These are phyloP conservation scores for Ophiostoma tasmaniense DNA, from an alignment of 2,329 filamentous ascomycete species.

Conservation along the genomic window DNA sequence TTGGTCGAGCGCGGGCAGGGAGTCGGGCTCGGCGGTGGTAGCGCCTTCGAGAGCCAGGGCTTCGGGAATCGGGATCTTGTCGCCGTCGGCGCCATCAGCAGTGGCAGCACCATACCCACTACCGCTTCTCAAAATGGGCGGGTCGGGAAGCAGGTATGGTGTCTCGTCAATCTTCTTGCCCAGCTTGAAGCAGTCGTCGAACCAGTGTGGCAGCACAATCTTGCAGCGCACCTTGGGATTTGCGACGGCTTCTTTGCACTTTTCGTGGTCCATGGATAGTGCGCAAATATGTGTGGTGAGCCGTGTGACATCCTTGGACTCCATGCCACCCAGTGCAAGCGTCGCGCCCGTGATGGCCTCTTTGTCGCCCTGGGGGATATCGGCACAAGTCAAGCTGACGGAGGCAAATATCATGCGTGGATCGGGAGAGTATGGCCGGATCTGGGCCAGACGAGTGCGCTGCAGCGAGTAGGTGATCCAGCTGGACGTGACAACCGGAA, in stretches of 20 bases:
- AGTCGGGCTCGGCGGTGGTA: slow-evolving; percentile 39
- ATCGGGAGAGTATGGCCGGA: slow-evolving; percentile 82
- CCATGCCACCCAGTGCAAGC: slow-evolving; percentile 78
- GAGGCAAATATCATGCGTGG: slow-evolving; percentile 83
- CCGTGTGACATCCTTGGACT: slow-evolving; percentile 61
- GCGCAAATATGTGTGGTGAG: slow-evolving; percentile 85
- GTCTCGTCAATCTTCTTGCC: slow-evolving; percentile 83
- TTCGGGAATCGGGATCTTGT: slow-evolving; percentile 35
- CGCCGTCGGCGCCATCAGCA: slow-evolving; percentile 30
- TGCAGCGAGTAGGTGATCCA: slow-evolving; percentile 70
- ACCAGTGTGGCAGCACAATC: slow-evolving; percentile 93
- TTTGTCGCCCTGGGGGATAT: slow-evolving; percentile 77
- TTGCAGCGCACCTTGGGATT: slow-evolving; percentile 61
- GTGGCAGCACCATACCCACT: neutral
- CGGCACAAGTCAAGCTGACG: slow-evolving; percentile 72
- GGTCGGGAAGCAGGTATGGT: slow-evolving; percentile 78
- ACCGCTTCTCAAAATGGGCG: slow-evolving; percentile 59
- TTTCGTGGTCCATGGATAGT: slow-evolving; percentile 63
- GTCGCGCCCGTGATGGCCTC: slow-evolving; percentile 88
- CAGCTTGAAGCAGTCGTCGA: slow-evolving; percentile 91
- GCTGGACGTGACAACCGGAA: slow-evolving; percentile 71
- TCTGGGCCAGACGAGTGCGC: slow-evolving; percentile 63
- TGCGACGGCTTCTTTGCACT: slow-evolving; percentile 52
- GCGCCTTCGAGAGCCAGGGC: slow-evolving; percentile 57
- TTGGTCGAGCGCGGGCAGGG: slow-evolving; percentile 32